Evolutionary conservation across 2,329 filamentous ascomycete genomes (phyloP), one percentile per base, ranked within the genome.

Genomic region (Xylariaceae sp.): DNA sequence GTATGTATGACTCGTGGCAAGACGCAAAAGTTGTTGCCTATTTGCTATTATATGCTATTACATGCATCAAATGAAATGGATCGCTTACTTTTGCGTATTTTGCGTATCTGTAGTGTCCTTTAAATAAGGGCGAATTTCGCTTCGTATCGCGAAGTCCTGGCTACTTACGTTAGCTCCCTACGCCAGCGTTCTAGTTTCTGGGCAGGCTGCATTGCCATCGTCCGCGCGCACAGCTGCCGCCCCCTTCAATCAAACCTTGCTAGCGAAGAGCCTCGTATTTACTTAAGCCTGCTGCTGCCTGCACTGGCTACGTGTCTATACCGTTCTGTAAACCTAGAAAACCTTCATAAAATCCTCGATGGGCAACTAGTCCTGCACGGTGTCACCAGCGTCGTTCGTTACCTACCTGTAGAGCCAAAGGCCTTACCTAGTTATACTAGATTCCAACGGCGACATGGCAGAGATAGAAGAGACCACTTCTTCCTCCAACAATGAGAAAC

Each of bases 351-450:
- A 37, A 7, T 37, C 9, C 32, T 7, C 32, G 32, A 7, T 37
- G 3, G 32, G 9, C 3, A 12, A 10, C 5, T 16, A 37, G 14
- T 37, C 32, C 32, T 12, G 3, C 7, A 50, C 9, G 40, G 68
- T 69, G 67, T 61, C 56, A 45, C 46, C 50, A 19, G 59, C 63
- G 44, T 48, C 60, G 44, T 57, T n/a, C n/a, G n/a, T n/a, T n/a
- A n/a, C n/a, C n/a, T 54, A 56, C 23, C 23, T 26, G 61, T 57
- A 23, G 29, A 52, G 19, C 49, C 52, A 32, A 48, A 49, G 48
- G 20, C 48, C 6, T 20, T 20, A 18, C 29, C 43, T 2, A 41
- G 23, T 10, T 5, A 50, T 2, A n/a, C n/a, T n/a, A n/a, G n/a
- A n/a, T n/a, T n/a, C n/a, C n/a, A 23, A 40, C 43, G 44, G 12